phyloP scores from a whole-genome alignment of 2,329 filamentous ascomycete species.

The Dendrostoma leiphaemia region DNA sequence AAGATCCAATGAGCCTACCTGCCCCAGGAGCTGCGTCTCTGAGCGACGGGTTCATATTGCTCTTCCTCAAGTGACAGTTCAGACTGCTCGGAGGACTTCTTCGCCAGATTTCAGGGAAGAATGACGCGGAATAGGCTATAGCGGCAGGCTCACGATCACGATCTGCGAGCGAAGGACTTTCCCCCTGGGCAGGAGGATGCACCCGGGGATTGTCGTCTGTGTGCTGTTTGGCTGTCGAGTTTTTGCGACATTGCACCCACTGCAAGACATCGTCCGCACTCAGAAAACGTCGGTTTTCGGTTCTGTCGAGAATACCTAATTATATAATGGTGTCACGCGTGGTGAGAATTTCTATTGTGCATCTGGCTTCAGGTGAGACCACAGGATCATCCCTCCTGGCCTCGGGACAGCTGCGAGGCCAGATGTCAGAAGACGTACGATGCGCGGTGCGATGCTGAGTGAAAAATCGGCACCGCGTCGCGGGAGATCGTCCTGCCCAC shows the following conservation, averaged over 20 bases:
- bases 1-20: background rate
- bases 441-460: background rate
- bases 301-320: conserved; percentile 10
- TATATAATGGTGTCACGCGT: conserved; percentile 9
- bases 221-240: conserved; percentile 10
- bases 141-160: too few species aligned
- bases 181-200: too few species aligned
- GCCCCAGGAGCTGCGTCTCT: background rate
- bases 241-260: background rate
- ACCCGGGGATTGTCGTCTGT: conserved; percentile 7
- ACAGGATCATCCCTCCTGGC: too few species aligned
- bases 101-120: too few species aligned
- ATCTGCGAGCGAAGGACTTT: too few species aligned
- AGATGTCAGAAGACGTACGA: too few species aligned
- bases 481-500: too few species aligned
- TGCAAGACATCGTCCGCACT: background rate
- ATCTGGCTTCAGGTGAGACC: too few species aligned
- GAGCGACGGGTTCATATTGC: background rate
- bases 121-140: too few species aligned
- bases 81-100: too few species aligned
- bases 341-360: conserved; percentile 11
- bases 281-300: background rate
- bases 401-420: too few species aligned
- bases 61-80: background rate
- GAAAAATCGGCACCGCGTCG: too few species aligned